These are phyloP conservation scores for Liquidambar formosana DNA, from an alignment of 164 flowering plant species.

Conservation along the genomic window DNA sequence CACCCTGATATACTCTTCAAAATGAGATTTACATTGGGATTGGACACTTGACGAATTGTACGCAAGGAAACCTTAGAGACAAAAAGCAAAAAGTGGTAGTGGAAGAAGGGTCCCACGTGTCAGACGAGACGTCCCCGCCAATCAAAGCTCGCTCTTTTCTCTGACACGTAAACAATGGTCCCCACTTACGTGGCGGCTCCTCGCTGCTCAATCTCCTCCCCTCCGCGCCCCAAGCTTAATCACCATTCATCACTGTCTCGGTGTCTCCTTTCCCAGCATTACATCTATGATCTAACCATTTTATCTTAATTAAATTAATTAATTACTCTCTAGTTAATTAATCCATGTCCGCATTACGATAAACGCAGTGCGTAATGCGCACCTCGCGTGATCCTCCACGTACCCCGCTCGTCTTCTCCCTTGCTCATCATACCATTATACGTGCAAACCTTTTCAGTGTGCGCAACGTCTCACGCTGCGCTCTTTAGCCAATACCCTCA, in stretches of 20 bases:
- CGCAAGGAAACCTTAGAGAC: neutral
- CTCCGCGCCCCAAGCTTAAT: no score
- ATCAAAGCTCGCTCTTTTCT: conserved; percentile 10
- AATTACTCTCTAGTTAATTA: neutral
- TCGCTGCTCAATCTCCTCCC: neutral
- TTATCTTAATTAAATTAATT: neutral
- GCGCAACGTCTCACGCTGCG: neutral
- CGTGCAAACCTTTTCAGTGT: neutral
- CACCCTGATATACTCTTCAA: no score
- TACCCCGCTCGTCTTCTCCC: neutral
- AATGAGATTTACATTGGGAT: no score
- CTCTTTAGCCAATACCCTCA: neutral
- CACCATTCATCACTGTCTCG: no score
- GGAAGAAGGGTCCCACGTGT: neutral
- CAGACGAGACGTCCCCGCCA: conserved; percentile 8
- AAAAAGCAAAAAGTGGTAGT: neutral
- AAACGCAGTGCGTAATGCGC: conserved; percentile 10
- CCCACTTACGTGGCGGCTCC: conserved; percentile 19
- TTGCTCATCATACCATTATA: neutral
- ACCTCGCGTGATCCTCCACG: neutral
- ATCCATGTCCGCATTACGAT: neutral
- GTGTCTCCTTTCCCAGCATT: no score
- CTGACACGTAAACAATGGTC: conserved; percentile 9
- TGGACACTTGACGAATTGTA: no score
- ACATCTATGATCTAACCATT: conserved; percentile 17